phyloP scores from a whole-genome alignment of 176 grass and related monocot species.

The Eremochloa ophiuroides region DNA sequence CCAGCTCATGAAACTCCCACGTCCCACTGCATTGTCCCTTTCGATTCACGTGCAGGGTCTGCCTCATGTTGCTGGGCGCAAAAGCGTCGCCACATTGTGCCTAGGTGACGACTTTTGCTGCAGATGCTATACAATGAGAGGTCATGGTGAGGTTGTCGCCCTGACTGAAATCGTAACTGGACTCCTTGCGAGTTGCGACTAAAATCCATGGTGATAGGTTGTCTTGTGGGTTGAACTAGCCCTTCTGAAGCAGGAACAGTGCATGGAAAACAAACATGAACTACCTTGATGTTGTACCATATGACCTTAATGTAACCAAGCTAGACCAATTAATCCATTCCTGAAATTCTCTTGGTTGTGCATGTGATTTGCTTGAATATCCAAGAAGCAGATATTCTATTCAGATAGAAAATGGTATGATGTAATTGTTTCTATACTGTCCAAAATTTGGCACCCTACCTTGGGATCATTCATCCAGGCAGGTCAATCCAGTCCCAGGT shows the following conservation, averaged over 20 bases:
- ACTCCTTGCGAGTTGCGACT: too few relatives aligned
- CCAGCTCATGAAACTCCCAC: too few relatives aligned
- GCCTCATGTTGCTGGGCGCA: too few relatives aligned
- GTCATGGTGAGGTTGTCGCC: too few relatives aligned
- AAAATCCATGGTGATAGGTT: too few relatives aligned
- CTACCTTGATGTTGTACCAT: neutral
- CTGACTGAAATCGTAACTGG: too few relatives aligned
- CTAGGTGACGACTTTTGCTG: too few relatives aligned
- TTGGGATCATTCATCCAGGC: neutral
- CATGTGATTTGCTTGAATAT: neutral
- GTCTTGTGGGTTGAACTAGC: neutral
- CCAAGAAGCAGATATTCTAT: neutral
- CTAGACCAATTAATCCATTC: neutral
- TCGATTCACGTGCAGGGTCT: too few relatives aligned
- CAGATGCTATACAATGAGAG: too few relatives aligned
- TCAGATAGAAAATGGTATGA: neutral
- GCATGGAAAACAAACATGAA: neutral
- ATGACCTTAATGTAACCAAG: neutral
- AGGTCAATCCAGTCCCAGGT: neutral
- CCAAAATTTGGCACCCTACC: neutral
- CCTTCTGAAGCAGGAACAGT: neutral
- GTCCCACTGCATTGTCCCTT: too few relatives aligned
- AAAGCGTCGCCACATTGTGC: too few relatives aligned
- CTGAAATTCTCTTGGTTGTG: neutral
- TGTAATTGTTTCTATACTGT: neutral